Evolutionary conservation across 2,329 filamentous ascomycete species (phyloP), one percentile per base, ranked within the genome.

Genomic region (Aureobasidium sp.): DNA sequence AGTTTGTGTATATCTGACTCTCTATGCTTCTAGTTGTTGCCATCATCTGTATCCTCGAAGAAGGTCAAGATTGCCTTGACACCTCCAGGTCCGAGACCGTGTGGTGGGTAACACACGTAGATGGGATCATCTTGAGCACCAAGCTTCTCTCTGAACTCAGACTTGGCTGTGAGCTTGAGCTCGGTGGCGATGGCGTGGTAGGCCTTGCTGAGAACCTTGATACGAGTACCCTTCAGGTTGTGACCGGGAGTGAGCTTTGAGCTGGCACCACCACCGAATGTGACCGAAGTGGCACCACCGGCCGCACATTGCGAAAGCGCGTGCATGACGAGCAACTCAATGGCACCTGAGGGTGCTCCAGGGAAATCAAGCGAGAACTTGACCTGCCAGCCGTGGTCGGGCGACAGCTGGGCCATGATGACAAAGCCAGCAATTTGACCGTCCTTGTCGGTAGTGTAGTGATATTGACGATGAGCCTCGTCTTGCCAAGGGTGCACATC

Each of bases 281-380:
- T 97, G 50, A 96, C 88, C 27, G 79, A 82, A 60, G 80, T 82
- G 52, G 85, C 79, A 30, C 87, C 88, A 0, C 76, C 74, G 9
- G 80, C 78, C 2, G 81, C 80, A 10, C 84, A 81, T 13, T 79
- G 77, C 69, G 85, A 84, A 63, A 95, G 81, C 0, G 88, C 84
- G 70, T 87, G 83, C 41, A 88, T 85, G 68, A 95, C 88, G 44
- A 94, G 83, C 44, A 87, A 83, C 77, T 97, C 92, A 65, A 96
- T 96, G 37, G 89, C 87, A 50, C 92, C 92, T 48, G 85, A 90
- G n/a, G 92, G 89, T 0, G 91, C 84, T 30, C 84, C 85, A 0
- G 91, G 92, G 80, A 97, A 96, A 75, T 97, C 91, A 61, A 97
- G 85, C n/a, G 89, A 89, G 79, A 94, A 96, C 78, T 97, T 97